phyloP scores from a whole-genome alignment of 2,329 filamentous ascomycete genomes.

The Elsinoe ampelina region DNA sequence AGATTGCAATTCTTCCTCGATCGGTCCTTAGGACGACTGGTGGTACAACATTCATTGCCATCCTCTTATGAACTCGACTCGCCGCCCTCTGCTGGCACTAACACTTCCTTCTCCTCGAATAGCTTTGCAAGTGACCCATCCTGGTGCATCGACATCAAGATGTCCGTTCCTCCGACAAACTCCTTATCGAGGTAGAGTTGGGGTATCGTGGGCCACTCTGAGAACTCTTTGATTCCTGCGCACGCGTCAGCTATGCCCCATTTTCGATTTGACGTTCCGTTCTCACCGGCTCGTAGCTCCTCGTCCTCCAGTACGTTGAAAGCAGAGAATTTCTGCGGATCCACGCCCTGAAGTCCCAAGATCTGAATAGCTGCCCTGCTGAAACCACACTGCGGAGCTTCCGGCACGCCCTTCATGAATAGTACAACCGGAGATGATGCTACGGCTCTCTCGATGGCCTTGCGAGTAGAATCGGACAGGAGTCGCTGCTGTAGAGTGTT shows the following conservation, averaged over 20 bases:
- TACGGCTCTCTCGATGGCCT: constrained; percentile 86
- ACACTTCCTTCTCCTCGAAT: constrained; percentile 83
- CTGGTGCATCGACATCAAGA: constrained; percentile 93
- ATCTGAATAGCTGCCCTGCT: constrained; percentile 93
- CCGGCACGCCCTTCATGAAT: constrained; percentile 99
- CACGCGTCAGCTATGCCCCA: not conserved
- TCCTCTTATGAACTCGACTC: constrained; percentile 8
- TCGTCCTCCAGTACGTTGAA: constrained; percentile 94
- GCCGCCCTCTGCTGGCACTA: constrained; percentile 50
- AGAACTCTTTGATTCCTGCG: constrained; percentile 94
- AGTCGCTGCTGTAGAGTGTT: constrained; percentile 49
- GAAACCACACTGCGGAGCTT: constrained; percentile 93
- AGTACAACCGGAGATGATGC: constrained; percentile 82
- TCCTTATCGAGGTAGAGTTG: constrained; percentile 94
- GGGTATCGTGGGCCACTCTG: constrained; percentile 97
- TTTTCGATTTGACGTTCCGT: not conserved
- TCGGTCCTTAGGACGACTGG: not conserved
- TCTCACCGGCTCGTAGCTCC: constrained; percentile 67
- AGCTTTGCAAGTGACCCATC: constrained; percentile 87
- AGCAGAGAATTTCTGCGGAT: constrained; percentile 92
- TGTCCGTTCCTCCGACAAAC: constrained; percentile 96
- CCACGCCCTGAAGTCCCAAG: constrained; percentile 84
- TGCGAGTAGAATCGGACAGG: constrained; percentile 68
- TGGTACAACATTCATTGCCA: not conserved
- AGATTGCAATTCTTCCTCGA: too few species aligned